Evolutionary conservation across 306 rosid species (phyloP).

Genomic region (Prunus mume): DNA sequence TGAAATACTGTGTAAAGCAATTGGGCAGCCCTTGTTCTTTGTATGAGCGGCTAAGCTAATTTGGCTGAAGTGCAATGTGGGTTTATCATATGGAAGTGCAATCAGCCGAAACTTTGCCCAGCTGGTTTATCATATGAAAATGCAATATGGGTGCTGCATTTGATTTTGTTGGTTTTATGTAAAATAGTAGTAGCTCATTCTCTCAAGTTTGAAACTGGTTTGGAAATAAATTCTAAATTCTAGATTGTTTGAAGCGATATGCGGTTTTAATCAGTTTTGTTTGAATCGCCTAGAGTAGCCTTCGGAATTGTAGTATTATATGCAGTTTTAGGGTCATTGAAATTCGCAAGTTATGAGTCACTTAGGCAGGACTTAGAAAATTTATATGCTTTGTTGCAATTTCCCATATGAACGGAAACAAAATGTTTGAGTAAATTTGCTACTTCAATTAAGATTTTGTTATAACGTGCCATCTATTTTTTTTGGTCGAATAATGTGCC

Average conservation of each 20-base stretch:
- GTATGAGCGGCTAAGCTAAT: not conserved
- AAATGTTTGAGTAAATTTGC: no score
- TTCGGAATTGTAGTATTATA: no score
- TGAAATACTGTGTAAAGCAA: conserved; percentile 7
- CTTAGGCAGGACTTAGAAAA: no score
- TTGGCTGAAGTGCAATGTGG: not conserved
- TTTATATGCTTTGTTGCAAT: no score
- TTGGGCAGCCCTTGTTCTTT: not conserved
- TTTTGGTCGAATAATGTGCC: no score
- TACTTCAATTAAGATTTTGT: no score
- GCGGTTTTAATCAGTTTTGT: not conserved
- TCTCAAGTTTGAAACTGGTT: not conserved
- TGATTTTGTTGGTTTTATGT: not conserved
- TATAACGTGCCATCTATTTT: no score
- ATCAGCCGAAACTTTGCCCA: not conserved
- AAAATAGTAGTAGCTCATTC: not conserved
- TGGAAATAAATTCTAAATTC: not conserved
- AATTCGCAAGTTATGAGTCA: no score
- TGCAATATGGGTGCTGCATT: not conserved
- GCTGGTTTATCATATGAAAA: not conserved
- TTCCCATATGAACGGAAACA: no score
- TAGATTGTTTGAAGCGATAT: not conserved
- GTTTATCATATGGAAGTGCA: not conserved
- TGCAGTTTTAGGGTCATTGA: no score
- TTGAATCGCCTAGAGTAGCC: not conserved